Conservation (phyloP, 2,329 filamentous ascomycete genomes). For the Ophiosphaerella korrae region DNA sequence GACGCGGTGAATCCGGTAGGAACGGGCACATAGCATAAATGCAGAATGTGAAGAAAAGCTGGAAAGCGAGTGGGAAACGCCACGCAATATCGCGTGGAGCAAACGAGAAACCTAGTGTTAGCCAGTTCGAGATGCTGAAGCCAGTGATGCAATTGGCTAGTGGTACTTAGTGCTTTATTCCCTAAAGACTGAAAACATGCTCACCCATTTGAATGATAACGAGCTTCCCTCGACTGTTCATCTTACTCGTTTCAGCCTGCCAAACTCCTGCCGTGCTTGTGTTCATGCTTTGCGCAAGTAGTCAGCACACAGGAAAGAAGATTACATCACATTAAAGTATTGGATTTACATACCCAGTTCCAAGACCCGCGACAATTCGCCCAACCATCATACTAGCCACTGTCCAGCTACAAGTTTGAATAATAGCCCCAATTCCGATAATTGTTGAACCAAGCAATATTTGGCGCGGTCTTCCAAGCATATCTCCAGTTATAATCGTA, state of each 20-base stretch:
- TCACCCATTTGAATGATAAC: slow-evolving; percentile 53
- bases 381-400: slow-evolving; percentile 48
- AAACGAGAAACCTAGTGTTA: slow-evolving; percentile 52
- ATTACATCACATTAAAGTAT: too few relatives aligned
- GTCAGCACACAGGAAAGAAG: too few relatives aligned
- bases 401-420: slow-evolving; percentile 44
- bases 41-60: slow-evolving; percentile 63
- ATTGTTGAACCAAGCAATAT: slow-evolving; percentile 61
- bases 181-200: background rate
- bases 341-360: slow-evolving; percentile 23
- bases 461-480: slow-evolving; percentile 61
- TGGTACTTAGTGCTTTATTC: slow-evolving; percentile 1
- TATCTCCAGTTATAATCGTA: slow-evolving; percentile 59
- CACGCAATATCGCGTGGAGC: slow-evolving; percentile 42
- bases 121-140: slow-evolving; percentile 52
- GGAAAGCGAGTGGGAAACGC: slow-evolving; percentile 60
- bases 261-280: slow-evolving; percentile 57
- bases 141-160: slow-evolving; percentile 50
- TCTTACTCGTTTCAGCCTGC: slow-evolving; percentile 55
- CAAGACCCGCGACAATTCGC: slow-evolving; percentile 52
- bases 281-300: slow-evolving; percentile 47
- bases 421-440: slow-evolving; percentile 46
- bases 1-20: slow-evolving; percentile 51
- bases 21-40: slow-evolving; percentile 57
- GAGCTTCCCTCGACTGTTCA: slow-evolving; percentile 52